Evolutionary conservation across 352 stramenopile species (phyloP).

Genomic region (Albugo candida): DNA sequence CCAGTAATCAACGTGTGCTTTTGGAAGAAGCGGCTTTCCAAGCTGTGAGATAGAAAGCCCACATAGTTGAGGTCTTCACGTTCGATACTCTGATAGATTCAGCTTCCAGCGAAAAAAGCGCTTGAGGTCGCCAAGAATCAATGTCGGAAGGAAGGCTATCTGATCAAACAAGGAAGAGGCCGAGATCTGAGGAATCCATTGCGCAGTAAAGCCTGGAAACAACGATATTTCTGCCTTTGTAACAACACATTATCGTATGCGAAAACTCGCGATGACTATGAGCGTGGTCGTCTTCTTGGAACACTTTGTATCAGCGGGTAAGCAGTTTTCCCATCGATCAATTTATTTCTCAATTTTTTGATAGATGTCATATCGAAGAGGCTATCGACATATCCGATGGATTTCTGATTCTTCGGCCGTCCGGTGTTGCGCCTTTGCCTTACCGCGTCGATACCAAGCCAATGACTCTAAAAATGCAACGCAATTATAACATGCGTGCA

Average conservation of each 20-base stretch:
- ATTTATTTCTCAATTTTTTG: too few relatives aligned
- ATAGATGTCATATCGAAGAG: too few relatives aligned
- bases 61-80: not conserved
- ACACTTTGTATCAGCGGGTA: constrained; percentile 61
- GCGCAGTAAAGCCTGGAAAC: constrained; percentile 74
- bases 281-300: constrained; percentile 74
- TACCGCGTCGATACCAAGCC: too few relatives aligned
- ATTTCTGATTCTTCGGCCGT: too few relatives aligned
- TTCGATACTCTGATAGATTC: constrained; percentile 13
- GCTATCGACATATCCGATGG: too few relatives aligned
- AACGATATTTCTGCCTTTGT: constrained; percentile 72
- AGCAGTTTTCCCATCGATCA: constrained; percentile 1
- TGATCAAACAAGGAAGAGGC: constrained; percentile 73
- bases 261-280: constrained; percentile 74
- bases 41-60: constrained; percentile 18
- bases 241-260: constrained; percentile 55
- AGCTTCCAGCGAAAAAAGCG: constrained; percentile 60
- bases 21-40: constrained; percentile 63
- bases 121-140: constrained; percentile 57
- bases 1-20: constrained; percentile 40
- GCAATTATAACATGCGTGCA: constrained; percentile 67
- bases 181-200: constrained; percentile 59
- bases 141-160: constrained; percentile 48
- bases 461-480: constrained; percentile 1
- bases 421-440: too few relatives aligned